Conservation (phyloP, 2,329 filamentous ascomycete genomes). For the Cordyceps farinosa region DNA sequence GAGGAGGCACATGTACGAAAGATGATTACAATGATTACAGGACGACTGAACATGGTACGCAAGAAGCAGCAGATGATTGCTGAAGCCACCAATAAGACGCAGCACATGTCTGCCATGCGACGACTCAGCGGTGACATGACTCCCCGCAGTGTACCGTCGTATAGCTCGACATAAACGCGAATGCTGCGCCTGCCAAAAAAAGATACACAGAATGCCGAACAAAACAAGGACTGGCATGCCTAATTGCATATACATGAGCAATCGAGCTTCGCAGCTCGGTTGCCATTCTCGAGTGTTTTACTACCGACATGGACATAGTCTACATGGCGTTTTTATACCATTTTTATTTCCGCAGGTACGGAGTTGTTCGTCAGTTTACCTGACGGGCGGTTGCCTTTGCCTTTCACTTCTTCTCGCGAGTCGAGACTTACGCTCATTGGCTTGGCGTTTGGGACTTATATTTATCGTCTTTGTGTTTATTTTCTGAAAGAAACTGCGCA, state of each 20-base stretch:
- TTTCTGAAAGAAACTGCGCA: neutral
- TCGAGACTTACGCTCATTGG: neutral
- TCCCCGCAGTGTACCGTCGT: constrained; percentile 51
- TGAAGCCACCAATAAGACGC: constrained; percentile 49
- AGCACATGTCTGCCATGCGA: constrained; percentile 39
- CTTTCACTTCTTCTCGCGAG: neutral
- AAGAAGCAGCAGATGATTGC: constrained; percentile 61
- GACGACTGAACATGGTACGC: constrained; percentile 52
- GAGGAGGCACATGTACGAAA: constrained; percentile 71
- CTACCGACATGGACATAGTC: constrained; percentile 3
- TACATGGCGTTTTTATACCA: neutral
- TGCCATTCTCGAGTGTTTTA: constrained; percentile 2
- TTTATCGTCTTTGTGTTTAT: neutral
- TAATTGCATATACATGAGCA: constrained; percentile 15
- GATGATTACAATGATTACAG: constrained; percentile 61
- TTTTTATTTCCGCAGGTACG: neutral
- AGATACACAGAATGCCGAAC: neutral
- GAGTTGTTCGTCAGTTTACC: neutral
- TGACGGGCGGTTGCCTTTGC: neutral
- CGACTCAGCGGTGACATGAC: constrained; percentile 55
- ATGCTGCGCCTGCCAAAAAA: neutral
- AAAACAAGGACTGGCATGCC: neutral
- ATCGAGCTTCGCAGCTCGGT: constrained; percentile 7
- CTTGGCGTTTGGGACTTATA: constrained; percentile 5
- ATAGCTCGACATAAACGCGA: constrained; percentile 34